Conservation (phyloP, 2,329 filamentous ascomycete species). For the Aspergillus sp. region DNA sequence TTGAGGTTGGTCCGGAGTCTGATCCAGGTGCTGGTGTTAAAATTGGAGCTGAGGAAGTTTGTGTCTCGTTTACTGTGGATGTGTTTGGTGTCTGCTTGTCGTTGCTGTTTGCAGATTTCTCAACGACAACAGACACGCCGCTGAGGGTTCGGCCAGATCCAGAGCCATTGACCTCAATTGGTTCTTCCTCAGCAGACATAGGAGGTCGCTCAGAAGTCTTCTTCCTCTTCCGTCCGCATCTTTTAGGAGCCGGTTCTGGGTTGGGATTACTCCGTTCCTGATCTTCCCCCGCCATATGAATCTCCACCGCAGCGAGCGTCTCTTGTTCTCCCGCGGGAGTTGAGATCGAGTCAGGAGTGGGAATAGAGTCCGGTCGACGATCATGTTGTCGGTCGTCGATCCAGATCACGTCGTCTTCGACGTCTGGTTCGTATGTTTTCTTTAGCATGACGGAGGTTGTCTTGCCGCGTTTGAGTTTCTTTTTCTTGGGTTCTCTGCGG, state of each 20-base stretch:
- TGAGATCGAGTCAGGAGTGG: not conserved
- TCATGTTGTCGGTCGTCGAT: constrained; percentile 23
- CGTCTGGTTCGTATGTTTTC: constrained; percentile 22
- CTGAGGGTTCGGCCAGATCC: not conserved
- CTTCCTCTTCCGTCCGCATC: constrained; percentile 39
- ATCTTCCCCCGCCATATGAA: not conserved
- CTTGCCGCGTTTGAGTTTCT: constrained; percentile 40
- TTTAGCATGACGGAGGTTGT: constrained; percentile 29
- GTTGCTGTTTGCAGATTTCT: not conserved
- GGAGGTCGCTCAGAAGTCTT: constrained; percentile 20
- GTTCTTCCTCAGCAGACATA: not conserved
- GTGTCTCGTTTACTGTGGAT: too few relatives aligned
- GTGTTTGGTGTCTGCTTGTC: too few relatives aligned
- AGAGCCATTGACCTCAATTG: not conserved
- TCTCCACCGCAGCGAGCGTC: not conserved
- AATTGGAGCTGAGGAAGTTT: not conserved
- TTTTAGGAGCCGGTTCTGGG: constrained; percentile 25
- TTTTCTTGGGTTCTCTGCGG: constrained; percentile 32
- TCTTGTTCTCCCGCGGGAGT: constrained; percentile 5
- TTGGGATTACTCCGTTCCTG: not conserved
- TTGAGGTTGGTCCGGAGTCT: constrained; percentile 2
- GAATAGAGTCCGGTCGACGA: not conserved
- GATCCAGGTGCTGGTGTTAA: not conserved
- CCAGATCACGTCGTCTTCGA: constrained; percentile 39
- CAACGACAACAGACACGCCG: not conserved